A percentile compares a stretch with the other conserved stretches of the same genome.
Evolutionary conservation across 495 filamentous ascomycete species (phyloP).

Genomic region (Zalerion maritima): DNA sequence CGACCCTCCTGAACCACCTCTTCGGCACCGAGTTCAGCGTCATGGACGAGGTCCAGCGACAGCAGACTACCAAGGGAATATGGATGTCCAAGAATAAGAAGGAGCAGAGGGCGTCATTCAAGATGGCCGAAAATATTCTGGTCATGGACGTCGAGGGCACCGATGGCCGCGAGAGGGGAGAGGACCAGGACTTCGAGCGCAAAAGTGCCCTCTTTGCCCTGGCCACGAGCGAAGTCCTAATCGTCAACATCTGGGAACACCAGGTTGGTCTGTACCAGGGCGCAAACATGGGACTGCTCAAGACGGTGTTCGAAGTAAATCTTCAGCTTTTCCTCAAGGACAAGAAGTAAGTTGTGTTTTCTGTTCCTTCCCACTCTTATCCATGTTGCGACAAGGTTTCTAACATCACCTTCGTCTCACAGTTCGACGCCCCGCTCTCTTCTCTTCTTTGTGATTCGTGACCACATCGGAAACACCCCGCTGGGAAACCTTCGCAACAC

Average conservation of each 20-base stretch:
- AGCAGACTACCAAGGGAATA: conserved; percentile 97
- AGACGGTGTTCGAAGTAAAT: conserved; percentile 98
- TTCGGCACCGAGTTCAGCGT: conserved; percentile 94
- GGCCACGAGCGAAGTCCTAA: conserved; percentile 93
- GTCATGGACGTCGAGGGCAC: conserved; percentile 99
- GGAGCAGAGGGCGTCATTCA: conserved; percentile 21
- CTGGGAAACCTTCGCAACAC: conserved; percentile 78
- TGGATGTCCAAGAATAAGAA: conserved; percentile 96
- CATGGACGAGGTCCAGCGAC: conserved; percentile 80
- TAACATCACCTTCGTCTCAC: conserved; percentile 13
- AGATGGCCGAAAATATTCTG: conserved; percentile 92
- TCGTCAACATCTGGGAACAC: conserved; percentile 98
- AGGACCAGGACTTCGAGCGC: conserved; percentile 97
- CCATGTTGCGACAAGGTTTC: neutral
- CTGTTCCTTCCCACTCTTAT: neutral
- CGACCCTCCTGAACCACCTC: conserved; percentile 86
- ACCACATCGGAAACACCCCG: conserved; percentile 84
- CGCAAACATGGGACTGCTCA: conserved; percentile 94
- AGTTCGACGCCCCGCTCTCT: conserved; percentile 84
- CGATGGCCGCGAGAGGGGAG: conserved; percentile 87
- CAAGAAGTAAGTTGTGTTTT: conserved; percentile 48
- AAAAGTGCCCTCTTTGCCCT: conserved; percentile 95
- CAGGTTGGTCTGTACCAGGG: conserved; percentile 97
- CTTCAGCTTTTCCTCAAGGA: conserved; percentile 92
- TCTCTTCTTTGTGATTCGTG: conserved; percentile 95